Percentiles rank a stretch among this genome's conserved stretches.
Evolutionary conservation across 75 land plant species (phyloP).

Genomic region (Ceratopteris richardii): DNA sequence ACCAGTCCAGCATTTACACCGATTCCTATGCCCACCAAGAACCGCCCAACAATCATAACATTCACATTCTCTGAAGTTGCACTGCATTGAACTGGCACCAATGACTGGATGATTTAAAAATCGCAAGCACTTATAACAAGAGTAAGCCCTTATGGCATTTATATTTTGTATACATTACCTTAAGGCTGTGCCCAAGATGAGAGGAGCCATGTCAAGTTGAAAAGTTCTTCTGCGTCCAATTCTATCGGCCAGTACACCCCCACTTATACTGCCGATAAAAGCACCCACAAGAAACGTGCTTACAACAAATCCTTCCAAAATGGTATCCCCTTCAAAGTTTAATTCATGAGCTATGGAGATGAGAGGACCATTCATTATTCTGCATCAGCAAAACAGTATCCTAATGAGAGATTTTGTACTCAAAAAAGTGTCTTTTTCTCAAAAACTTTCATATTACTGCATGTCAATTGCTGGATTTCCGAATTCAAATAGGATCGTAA

Average conservation of each 20-base stretch:
- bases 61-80: conserved; percentile 67
- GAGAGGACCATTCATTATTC: conserved; percentile 90
- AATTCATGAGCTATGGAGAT: conserved; percentile 66
- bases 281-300: conserved; percentile 91
- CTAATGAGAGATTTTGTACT: neutral
- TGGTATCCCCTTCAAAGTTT: conserved; percentile 71
- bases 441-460: neutral
- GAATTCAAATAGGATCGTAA: too few relatives aligned
- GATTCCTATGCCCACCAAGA: conserved; percentile 89
- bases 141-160: neutral
- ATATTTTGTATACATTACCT: conserved; percentile 37
- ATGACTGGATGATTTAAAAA: conserved; percentile 4
- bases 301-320: conserved; percentile 84
- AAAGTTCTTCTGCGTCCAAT: conserved; percentile 71
- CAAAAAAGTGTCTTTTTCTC: too few relatives aligned
- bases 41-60: conserved; percentile 67
- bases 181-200: conserved; percentile 69
- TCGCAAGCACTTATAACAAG: neutral
- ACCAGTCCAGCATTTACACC: conserved; percentile 85
- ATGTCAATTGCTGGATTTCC: too few relatives aligned
- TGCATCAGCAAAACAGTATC: too few relatives aligned
- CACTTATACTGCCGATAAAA: conserved; percentile 73
- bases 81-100: conserved; percentile 30
- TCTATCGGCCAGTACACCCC: conserved; percentile 49
- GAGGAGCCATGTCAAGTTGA: conserved; percentile 60